Evolutionary conservation across 1,139 yeast species (phyloP).

Genomic region (Spencermartinsiella ligniputridi): DNA sequence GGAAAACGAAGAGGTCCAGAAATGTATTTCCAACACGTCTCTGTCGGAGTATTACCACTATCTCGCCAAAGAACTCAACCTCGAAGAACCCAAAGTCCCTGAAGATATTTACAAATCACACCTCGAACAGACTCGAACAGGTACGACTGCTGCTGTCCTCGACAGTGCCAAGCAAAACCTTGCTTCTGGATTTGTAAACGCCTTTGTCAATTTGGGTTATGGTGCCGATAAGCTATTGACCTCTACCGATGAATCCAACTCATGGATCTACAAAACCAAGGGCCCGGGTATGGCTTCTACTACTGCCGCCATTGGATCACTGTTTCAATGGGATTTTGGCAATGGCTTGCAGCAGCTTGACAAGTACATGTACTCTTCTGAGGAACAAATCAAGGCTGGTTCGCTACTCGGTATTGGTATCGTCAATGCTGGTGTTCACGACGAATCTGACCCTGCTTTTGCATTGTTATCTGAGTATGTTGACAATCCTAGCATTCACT

Average conservation of each 20-base stretch:
- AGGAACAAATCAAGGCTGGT: constrained; percentile 90
- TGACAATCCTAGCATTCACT: constrained; percentile 45
- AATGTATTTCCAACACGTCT: constrained; percentile 75
- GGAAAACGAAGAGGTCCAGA: constrained; percentile 75
- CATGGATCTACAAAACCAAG: constrained; percentile 90
- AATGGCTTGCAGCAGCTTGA: constrained; percentile 90
- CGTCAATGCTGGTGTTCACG: constrained; percentile 91
- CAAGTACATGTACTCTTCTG: constrained; percentile 80
- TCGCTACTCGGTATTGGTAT: constrained; percentile 94
- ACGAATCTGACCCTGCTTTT: constrained; percentile 91
- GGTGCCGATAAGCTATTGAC: constrained; percentile 74
- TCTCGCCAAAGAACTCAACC: constrained; percentile 79
- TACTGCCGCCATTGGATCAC: constrained; percentile 86
- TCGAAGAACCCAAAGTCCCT: constrained; percentile 86
- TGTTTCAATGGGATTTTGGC: constrained; percentile 86
- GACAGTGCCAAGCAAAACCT: constrained; percentile 95
- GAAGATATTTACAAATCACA: constrained; percentile 94
- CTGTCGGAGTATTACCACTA: constrained; percentile 76
- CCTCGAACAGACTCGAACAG: constrained; percentile 63
- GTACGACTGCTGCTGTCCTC: constrained; percentile 59
- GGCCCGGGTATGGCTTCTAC: constrained; percentile 93
- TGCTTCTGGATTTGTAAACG: constrained; percentile 93
- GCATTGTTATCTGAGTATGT: constrained; percentile 79
- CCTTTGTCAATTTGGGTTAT: constrained; percentile 86
- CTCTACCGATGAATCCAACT: constrained; percentile 60